A percentile compares a stretch with the other conserved stretches of the same genome.
These are phyloP conservation scores for slime mould (Dictyostelium discoideum) DNA, from an alignment of 78 protist species.

Conservation along the genomic window DNA sequence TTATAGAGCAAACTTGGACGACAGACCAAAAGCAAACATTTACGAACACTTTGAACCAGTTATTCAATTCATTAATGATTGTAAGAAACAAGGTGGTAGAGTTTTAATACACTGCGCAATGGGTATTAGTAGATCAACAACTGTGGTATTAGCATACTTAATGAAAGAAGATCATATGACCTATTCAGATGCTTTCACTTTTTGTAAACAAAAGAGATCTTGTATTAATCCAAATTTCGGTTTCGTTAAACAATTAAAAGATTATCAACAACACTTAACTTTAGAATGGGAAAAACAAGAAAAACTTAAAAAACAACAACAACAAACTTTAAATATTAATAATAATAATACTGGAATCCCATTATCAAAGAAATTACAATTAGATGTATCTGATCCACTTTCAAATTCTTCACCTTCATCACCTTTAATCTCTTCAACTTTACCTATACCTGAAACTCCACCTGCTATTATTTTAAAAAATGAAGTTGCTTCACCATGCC, in stretches of 20 bases:
- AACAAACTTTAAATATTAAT: neutral
- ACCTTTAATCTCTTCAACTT: neutral
- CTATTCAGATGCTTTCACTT: neutral
- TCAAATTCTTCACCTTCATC: neutral
- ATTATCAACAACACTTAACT: neutral
- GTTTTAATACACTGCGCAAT: conserved; percentile 83
- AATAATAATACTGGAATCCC: neutral
- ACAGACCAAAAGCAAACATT: conserved; percentile 43
- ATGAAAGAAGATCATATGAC: conserved; percentile 29
- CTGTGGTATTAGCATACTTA: conserved; percentile 74
- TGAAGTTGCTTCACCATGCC: neutral
- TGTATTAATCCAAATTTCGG: conserved; percentile 59
- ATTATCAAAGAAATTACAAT: neutral
- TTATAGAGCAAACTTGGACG: conserved; percentile 66
- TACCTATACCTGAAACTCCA: neutral
- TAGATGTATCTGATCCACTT: neutral
- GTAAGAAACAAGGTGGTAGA: conserved; percentile 18
- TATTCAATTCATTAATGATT: conserved; percentile 34
- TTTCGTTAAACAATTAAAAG: conserved; percentile 42
- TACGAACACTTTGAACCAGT: conserved; percentile 25
- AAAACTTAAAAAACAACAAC: neutral
- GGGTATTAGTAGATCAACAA: conserved; percentile 81
- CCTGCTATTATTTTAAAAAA: neutral
- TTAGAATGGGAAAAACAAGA: neutral
- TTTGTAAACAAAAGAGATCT: conserved; percentile 10